Evolutionary conservation across 345 rosid species (phyloP).

Genomic region (Leavenworthia alabamica): DNA sequence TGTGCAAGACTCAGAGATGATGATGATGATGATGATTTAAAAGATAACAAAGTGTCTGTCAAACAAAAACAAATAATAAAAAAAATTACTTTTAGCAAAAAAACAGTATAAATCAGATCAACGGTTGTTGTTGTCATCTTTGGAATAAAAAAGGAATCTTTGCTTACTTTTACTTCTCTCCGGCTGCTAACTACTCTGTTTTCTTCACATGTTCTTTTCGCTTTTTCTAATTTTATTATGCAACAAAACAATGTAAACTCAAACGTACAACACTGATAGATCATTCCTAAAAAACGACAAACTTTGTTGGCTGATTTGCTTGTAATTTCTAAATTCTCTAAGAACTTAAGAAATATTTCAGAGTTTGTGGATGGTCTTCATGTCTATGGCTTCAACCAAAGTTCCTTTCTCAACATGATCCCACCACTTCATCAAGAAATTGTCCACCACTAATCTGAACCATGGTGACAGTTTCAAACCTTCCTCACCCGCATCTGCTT

Average conservation of each 20-base stretch:
- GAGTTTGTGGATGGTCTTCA: conserved; percentile 80
- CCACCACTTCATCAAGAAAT: conserved; percentile 98
- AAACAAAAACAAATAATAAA: no score
- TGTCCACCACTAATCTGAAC: conserved; percentile 91
- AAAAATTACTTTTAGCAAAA: neutral
- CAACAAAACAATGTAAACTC: no score
- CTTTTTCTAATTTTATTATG: no score
- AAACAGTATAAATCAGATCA: neutral
- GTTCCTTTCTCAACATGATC: conserved; percentile 78
- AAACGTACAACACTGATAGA: no score
- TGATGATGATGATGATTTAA: neutral
- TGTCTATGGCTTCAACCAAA: conserved; percentile 59
- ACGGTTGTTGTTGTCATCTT: neutral
- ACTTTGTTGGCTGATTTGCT: no score
- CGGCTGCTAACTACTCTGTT: conserved; percentile 24
- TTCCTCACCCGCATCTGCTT: conserved; percentile 90
- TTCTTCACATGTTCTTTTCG: no score
- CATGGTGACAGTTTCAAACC: conserved; percentile 88
- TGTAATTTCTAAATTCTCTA: no score
- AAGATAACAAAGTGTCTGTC: conserved; percentile 7
- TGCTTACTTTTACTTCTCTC: neutral
- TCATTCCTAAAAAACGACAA: no score
- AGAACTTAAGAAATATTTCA: conserved; percentile 7
- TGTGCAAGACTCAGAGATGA: conserved; percentile 16
- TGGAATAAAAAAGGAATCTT: conserved; percentile 16